Percentiles rank a stretch among this genome's conserved stretches.
Evolutionary conservation across 2,329 filamentous ascomycete genomes (phyloP).

Genomic region (Volutella citrinella): DNA sequence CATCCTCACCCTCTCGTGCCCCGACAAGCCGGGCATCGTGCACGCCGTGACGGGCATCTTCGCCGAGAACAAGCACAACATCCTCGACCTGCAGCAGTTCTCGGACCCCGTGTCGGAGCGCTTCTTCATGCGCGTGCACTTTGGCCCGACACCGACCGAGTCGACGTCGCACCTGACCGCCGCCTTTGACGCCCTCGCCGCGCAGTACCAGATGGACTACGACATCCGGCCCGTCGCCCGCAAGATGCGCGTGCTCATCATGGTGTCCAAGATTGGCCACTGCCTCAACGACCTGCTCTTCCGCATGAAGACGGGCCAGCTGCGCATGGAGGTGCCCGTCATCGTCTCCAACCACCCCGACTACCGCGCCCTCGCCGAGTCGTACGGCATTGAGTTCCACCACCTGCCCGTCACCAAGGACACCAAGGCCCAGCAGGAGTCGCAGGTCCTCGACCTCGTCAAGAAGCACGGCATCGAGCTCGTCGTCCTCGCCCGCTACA

Average conservation of each 20-base stretch:
- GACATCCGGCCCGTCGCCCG: conserved; percentile 64
- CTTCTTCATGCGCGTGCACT: conserved; percentile 90
- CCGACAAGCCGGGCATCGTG: conserved; percentile 81
- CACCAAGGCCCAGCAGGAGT: conserved; percentile 73
- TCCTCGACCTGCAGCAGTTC: conserved; percentile 83
- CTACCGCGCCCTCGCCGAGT: conserved; percentile 63
- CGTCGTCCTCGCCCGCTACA: conserved; percentile 79
- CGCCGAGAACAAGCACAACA: conserved; percentile 71
- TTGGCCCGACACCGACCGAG: conserved; percentile 54
- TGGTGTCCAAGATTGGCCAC: conserved; percentile 88
- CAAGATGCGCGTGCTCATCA: conserved; percentile 77
- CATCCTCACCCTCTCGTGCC: conserved; percentile 79
- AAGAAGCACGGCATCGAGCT: conserved; percentile 69
- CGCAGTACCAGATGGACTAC: conserved; percentile 66
- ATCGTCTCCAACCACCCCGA: conserved; percentile 83
- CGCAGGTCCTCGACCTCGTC: conserved; percentile 67
- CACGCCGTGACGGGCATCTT: conserved; percentile 80
- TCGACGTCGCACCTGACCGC: conserved; percentile 50
- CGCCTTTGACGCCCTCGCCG: conserved; percentile 60
- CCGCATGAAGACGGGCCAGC: conserved; percentile 70
- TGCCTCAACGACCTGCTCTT: conserved; percentile 82
- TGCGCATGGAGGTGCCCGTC: conserved; percentile 70
- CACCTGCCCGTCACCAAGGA: conserved; percentile 78
- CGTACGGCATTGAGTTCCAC: conserved; percentile 75
- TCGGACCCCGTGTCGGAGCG: conserved; percentile 69